These are phyloP conservation scores for Rheum nobile DNA, from an alignment of 148 eudicot genomes.

Conservation along the genomic window DNA sequence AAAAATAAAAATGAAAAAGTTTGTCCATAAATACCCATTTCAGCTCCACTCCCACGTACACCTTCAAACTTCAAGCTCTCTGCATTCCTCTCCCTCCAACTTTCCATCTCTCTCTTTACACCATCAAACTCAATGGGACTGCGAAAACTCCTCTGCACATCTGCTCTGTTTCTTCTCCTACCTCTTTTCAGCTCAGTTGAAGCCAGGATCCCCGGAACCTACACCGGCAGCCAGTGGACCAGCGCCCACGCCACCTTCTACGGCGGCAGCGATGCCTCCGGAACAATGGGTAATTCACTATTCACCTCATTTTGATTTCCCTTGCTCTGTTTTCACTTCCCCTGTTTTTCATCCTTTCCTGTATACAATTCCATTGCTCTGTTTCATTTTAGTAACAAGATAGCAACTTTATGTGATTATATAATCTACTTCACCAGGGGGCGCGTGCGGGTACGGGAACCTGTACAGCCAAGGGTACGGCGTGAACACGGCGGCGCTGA, in stretches of 20 bases:
- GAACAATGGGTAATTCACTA: conserved; percentile 55
- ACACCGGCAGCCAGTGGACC: conserved; percentile 52
- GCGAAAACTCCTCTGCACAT: not conserved
- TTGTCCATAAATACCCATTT: conserved; percentile 1
- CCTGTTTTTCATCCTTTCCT: not conserved
- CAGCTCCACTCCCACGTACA: not conserved
- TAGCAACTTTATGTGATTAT: too few relatives aligned
- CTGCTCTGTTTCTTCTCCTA: conserved; percentile 15
- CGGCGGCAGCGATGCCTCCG: conserved; percentile 81
- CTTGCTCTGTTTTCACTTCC: not conserved
- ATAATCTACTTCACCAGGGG: not conserved
- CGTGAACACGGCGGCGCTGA: conserved; percentile 77
- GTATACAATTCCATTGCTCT: too few relatives aligned
- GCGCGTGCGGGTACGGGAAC: conserved; percentile 8
- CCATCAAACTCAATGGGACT: not conserved
- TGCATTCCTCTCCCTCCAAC: not conserved
- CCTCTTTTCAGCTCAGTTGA: conserved; percentile 14
- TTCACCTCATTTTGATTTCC: not conserved
- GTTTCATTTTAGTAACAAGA: too few relatives aligned
- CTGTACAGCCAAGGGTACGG: conserved; percentile 23
- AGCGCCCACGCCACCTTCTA: conserved; percentile 84
- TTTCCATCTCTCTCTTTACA: not conserved
- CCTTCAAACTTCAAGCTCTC: not conserved
- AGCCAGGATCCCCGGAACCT: conserved; percentile 55
- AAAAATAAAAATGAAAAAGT: too few relatives aligned